Evolutionary conservation across 805 yeast genomes (phyloP).

Genomic region (Saccharomycopsis synnaedendra): DNA sequence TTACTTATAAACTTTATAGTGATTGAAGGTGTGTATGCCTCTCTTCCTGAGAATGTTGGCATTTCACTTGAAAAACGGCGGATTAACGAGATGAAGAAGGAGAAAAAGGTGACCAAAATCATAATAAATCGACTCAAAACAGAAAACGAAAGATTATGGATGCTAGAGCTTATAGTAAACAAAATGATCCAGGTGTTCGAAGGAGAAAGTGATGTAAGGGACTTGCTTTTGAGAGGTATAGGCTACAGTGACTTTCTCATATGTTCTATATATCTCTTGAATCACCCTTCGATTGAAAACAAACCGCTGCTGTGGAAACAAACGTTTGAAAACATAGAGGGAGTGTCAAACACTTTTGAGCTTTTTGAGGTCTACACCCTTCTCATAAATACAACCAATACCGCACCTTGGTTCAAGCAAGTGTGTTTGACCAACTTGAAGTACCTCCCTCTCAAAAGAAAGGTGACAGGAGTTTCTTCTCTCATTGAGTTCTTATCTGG

Average conservation of each 20-base stretch:
- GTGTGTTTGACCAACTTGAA: constrained; percentile 41
- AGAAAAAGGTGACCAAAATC: constrained; percentile 9
- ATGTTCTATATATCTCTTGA: constrained; percentile 32
- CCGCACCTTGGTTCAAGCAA: constrained; percentile 28
- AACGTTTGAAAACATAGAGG: constrained; percentile 25
- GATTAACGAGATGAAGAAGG: constrained; percentile 34
- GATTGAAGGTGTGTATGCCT: constrained; percentile 60
- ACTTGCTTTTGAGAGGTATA: constrained; percentile 49
- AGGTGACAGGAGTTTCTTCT: constrained; percentile 57
- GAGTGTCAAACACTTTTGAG: constrained; percentile 52
- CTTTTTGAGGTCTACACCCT: constrained; percentile 50
- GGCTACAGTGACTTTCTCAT: constrained; percentile 53
- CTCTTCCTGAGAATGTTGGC: constrained; percentile 44
- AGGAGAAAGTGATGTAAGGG: constrained; percentile 34
- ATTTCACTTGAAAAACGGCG: constrained; percentile 53
- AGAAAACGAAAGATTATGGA: neutral
- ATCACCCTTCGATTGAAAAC: constrained; percentile 22
- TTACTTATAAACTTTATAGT: constrained; percentile 53
- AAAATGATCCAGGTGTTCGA: constrained; percentile 20
- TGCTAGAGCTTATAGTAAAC: constrained; percentile 16
- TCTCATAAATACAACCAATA: constrained; percentile 33
- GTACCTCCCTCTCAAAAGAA: constrained; percentile 40
- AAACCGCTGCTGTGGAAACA: neutral
- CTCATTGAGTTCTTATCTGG: constrained; percentile 72
- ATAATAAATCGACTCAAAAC: constrained; percentile 1